These are phyloP conservation scores for Wickerhamiella kurtzmanii DNA, from an alignment of 805 yeast species.

Conservation along the genomic window DNA sequence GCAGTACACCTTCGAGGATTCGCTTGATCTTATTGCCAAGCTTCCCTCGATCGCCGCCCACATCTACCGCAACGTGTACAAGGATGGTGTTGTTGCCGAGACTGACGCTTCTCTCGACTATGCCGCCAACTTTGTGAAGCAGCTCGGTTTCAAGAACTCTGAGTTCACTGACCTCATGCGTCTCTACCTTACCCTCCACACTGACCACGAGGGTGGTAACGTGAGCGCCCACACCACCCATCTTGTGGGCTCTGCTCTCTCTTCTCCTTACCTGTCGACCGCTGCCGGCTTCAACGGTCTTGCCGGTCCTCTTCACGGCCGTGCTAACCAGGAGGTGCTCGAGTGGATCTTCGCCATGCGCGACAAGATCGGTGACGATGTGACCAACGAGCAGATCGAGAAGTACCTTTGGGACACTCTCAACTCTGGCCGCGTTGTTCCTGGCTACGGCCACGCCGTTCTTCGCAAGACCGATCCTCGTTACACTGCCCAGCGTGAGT, in stretches of 20 bases:
- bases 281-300: constrained; percentile 77
- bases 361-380: constrained; percentile 53
- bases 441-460: constrained; percentile 84
- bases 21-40: constrained; percentile 67
- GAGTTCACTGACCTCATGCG: constrained; percentile 66
- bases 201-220: constrained; percentile 86
- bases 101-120: constrained; percentile 37
- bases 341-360: constrained; percentile 65
- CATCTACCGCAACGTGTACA: constrained; percentile 73
- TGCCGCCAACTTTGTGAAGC: constrained; percentile 51
- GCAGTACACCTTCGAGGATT: constrained; percentile 72
- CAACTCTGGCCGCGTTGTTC: constrained; percentile 66
- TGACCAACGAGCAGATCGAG: constrained; percentile 54
- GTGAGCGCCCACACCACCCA: constrained; percentile 81
- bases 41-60: constrained; percentile 69
- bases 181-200: constrained; percentile 67
- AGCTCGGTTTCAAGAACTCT: constrained; percentile 46
- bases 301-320: constrained; percentile 81
- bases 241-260: constrained; percentile 69
- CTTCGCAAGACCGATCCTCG: constrained; percentile 83
- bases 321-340: constrained; percentile 78
- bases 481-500: constrained; percentile 74
- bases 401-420: constrained; percentile 67
- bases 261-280: constrained; percentile 63
- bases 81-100: constrained; percentile 51